These are phyloP conservation scores for Suillus discolor DNA, from an alignment of 768 basidiomycete genomes.

Conservation along the genomic window DNA sequence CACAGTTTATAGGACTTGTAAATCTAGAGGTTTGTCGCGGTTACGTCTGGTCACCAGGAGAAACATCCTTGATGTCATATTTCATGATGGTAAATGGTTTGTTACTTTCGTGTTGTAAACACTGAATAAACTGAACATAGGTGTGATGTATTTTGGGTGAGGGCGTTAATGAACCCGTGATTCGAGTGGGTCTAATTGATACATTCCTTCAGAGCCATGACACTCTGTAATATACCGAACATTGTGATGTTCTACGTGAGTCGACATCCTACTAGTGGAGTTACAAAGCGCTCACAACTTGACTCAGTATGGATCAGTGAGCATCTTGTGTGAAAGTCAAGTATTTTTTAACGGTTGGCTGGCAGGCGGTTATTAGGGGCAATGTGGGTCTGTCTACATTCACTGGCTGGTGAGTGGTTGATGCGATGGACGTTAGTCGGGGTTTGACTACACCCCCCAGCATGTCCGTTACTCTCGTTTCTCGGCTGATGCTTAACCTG, in stretches of 20 bases:
- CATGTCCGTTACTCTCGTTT: constrained; percentile 54
- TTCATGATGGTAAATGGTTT: constrained; percentile 49
- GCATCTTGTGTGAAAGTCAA: neutral
- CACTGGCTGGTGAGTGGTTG: constrained; percentile 44
- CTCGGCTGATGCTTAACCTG: constrained; percentile 58
- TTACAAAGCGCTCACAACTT: neutral
- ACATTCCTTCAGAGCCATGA: constrained; percentile 43
- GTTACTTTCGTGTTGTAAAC: neutral
- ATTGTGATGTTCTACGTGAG: constrained; percentile 42
- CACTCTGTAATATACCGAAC: constrained; percentile 50
- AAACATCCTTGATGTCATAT: constrained; percentile 44
- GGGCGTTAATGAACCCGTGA: constrained; percentile 25
- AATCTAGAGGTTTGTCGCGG: constrained; percentile 26
- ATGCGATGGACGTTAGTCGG: neutral
- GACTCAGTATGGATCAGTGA: neutral
- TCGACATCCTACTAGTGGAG: neutral
- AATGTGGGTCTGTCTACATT: constrained; percentile 46
- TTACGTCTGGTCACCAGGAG: constrained; percentile 22
- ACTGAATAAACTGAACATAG: constrained; percentile 27
- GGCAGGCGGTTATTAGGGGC: constrained; percentile 37
- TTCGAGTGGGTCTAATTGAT: neutral
- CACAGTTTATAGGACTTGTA: constrained; percentile 48
- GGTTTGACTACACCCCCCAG: constrained; percentile 23
- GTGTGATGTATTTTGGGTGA: constrained; percentile 59
- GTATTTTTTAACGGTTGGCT: neutral